Evolutionary conservation across 371 early-diverging fungal genomes (phyloP).

Genomic region (Mortierella sp.): DNA sequence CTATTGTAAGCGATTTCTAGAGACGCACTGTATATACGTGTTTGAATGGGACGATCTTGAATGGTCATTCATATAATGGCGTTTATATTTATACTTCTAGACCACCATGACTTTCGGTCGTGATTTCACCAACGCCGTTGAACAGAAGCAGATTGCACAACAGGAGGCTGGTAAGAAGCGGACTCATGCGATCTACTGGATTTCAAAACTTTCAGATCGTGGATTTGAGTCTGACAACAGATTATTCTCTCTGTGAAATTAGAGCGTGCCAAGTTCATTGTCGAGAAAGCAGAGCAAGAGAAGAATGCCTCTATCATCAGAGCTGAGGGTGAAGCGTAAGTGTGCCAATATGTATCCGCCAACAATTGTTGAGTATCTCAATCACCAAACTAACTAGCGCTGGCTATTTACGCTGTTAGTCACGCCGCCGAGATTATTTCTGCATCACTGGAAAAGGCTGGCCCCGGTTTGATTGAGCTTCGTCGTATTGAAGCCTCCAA

Average conservation of each 20-base stretch:
- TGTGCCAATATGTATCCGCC: not conserved
- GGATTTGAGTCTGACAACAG: not conserved
- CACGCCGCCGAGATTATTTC: slow-evolving; percentile 91
- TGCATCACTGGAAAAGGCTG: slow-evolving; percentile 89
- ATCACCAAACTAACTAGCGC: not conserved
- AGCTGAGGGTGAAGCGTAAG: slow-evolving; percentile 97
- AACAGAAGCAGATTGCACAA: slow-evolving; percentile 93
- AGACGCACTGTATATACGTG: not conserved
- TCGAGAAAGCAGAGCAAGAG: slow-evolving; percentile 95
- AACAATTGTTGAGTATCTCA: not conserved
- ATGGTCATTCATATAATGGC: not conserved
- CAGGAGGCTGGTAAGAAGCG: slow-evolving; percentile 97
- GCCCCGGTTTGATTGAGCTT: slow-evolving; percentile 93
- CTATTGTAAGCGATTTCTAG: slow-evolving; percentile 77
- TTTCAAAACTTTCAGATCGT: not conserved
- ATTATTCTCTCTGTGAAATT: not conserved
- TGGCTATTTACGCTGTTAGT: slow-evolving; percentile 16
- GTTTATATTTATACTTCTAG: not conserved
- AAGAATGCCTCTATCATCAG: slow-evolving; percentile 97
- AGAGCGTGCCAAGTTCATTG: slow-evolving; percentile 58
- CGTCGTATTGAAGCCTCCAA: slow-evolving; percentile 98
- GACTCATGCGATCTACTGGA: not conserved
- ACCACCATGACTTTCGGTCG: slow-evolving; percentile 80
- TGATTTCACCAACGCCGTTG: slow-evolving; percentile 91
- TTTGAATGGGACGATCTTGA: slow-evolving; percentile 1